Evolutionary conservation across 2,329 filamentous ascomycete species (phyloP).

Genomic region (Magnaporthiopsis rhizophila): DNA sequence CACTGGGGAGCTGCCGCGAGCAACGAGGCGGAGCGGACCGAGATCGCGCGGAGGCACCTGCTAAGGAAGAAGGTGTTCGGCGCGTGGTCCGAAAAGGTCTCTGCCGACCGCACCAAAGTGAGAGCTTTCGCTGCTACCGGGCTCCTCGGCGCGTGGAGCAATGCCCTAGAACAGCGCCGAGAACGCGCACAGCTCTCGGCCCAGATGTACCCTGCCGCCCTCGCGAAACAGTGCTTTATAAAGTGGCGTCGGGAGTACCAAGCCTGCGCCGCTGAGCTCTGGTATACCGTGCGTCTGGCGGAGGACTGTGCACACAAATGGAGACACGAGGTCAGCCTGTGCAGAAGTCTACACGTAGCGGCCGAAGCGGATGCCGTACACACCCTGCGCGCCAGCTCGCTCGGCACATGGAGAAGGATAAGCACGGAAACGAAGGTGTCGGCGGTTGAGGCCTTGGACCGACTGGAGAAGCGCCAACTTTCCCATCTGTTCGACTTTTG

Average conservation of each 20-base stretch:
- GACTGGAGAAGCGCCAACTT: slow-evolving; percentile 12
- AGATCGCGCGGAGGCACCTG: slow-evolving; percentile 61
- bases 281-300: background rate
- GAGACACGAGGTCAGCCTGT: background rate
- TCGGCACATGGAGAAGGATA: background rate
- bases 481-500: slow-evolving; percentile 14
- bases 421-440: background rate
- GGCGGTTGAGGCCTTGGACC: slow-evolving; percentile 6
- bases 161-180: background rate
- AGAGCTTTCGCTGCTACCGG: slow-evolving; percentile 21
- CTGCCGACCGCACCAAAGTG: slow-evolving; percentile 47
- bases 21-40: slow-evolving; percentile 58
- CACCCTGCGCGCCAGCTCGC: background rate
- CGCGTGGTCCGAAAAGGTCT: slow-evolving; percentile 59
- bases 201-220: background rate
- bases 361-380: slow-evolving; percentile 1
- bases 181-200: background rate
- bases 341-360: background rate
- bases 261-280: background rate
- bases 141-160: background rate
- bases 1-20: slow-evolving; percentile 62
- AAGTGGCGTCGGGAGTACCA: slow-evolving; percentile 1
- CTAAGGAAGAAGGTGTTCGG: slow-evolving; percentile 61
- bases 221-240: background rate
- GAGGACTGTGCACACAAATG: background rate